Percentiles rank a stretch among this genome's conserved stretches.
These are phyloP conservation scores for Ochetophila trinervis DNA, from an alignment of 306 rosid genomes.

Conservation along the genomic window DNA sequence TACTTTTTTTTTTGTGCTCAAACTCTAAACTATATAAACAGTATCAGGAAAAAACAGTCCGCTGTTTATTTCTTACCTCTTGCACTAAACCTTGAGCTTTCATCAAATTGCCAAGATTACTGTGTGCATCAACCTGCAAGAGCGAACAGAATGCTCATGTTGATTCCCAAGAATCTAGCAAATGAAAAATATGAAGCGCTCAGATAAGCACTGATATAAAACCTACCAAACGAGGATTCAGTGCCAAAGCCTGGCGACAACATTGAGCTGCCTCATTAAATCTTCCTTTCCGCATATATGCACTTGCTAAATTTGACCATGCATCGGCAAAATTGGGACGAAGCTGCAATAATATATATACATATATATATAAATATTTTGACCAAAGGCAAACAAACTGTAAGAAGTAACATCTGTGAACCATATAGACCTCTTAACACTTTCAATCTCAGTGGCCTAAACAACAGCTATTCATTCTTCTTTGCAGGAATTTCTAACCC, in stretches of 20 bases:
- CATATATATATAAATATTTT: neutral
- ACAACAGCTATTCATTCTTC: neutral
- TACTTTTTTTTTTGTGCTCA: too few relatives aligned
- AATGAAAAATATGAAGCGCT: neutral
- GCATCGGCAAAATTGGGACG: constrained; percentile 97
- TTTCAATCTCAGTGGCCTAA: neutral
- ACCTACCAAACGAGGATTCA: constrained; percentile 83
- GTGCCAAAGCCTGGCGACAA: constrained; percentile 93
- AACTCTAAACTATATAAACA: too few relatives aligned
- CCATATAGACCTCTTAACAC: neutral
- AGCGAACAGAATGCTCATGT: neutral
- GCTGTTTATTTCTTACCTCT: constrained; percentile 53
- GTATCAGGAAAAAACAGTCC: neutral
- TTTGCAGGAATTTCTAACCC: too few relatives aligned
- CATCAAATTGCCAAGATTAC: constrained; percentile 58
- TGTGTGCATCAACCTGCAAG: constrained; percentile 56
- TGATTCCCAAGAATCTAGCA: neutral
- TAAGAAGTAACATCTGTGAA: neutral
- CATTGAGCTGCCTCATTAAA: constrained; percentile 90
- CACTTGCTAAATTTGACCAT: constrained; percentile 97
- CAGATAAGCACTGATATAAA: constrained; percentile 8
- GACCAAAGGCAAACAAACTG: neutral
- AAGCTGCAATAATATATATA: constrained; percentile 52
- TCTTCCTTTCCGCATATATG: constrained; percentile 95
- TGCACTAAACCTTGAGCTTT: constrained; percentile 68